A percentile compares a stretch with the other conserved stretches of the same genome.
Evolutionary conservation across 352 stramenopile genomes (phyloP).

Genomic region (Globisporangium nodosum): DNA sequence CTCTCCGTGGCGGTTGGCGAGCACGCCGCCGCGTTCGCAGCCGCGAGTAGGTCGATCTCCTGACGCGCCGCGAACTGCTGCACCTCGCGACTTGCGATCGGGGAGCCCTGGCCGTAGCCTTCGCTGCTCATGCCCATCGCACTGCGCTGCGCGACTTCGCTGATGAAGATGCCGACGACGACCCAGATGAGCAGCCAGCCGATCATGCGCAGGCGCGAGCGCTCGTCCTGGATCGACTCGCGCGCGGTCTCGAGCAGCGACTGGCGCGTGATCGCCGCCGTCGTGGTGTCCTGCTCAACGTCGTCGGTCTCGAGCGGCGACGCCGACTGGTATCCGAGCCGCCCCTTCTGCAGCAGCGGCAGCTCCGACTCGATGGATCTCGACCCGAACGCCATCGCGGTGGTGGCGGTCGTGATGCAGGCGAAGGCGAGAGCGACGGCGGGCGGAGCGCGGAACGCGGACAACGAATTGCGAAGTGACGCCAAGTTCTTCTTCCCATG

Average conservation of each 20-base stretch:
- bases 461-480: background rate
- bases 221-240: conserved; percentile 25
- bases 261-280: background rate
- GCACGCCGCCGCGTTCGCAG: conserved; percentile 23
- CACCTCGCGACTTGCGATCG: conserved; percentile 21
- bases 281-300: background rate
- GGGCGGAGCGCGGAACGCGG: background rate
- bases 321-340: conserved; percentile 4
- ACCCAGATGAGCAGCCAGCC: conserved; percentile 46
- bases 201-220: conserved; percentile 30
- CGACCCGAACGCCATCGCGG: background rate
- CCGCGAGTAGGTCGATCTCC: conserved; percentile 47
- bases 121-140: conserved; percentile 6
- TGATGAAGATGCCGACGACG: conserved; percentile 42
- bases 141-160: conserved; percentile 15
- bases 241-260: conserved; percentile 8
- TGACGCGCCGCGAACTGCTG: conserved; percentile 44
- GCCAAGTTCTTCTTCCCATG: background rate
- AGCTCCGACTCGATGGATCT: conserved; percentile 11
- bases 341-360: conserved; percentile 15
- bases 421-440: background rate
- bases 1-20: conserved; percentile 4
- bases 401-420: background rate
- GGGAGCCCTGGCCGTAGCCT: conserved; percentile 3
- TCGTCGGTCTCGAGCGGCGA: background rate